phyloP scores from a whole-genome alignment of 2,329 filamentous ascomycete species.

The Neofusicoccum cordaticola region DNA sequence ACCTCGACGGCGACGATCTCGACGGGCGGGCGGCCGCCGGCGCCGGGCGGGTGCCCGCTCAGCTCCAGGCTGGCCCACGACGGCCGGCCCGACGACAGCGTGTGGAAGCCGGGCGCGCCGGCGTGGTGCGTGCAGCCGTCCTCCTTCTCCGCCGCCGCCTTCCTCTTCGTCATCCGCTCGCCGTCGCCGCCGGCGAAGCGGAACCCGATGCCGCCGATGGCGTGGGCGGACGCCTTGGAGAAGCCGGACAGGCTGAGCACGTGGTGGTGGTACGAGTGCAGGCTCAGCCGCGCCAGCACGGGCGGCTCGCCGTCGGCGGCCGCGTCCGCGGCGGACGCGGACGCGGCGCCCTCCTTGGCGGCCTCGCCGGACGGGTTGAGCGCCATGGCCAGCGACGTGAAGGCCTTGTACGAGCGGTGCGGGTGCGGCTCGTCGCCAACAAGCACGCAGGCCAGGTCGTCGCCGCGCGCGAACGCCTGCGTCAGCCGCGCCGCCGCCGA shows the following conservation, averaged over 20 bases:
- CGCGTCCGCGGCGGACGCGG: no score
- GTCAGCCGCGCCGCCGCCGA: conserved; percentile 17
- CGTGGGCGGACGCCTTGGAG: conserved; percentile 23
- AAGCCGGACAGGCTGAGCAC: conserved; percentile 19
- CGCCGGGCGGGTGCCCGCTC: conserved; percentile 13
- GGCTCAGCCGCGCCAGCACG: conserved; percentile 22
- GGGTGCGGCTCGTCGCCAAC: conserved; percentile 26
- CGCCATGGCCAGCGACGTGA: conserved; percentile 28
- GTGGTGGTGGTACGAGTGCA: conserved; percentile 26
- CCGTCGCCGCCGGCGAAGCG: conserved; percentile 7
- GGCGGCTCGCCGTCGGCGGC: conserved; percentile 17
- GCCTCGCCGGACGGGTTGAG: not conserved
- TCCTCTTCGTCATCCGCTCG: conserved; percentile 14
- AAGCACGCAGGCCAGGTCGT: conserved; percentile 28
- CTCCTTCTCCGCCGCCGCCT: not conserved
- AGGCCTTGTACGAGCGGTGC: conserved; percentile 26
- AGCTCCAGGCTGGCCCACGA: not conserved
- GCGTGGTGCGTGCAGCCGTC: conserved; percentile 26
- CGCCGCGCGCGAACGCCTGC: conserved; percentile 19
- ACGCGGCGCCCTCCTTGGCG: no score
- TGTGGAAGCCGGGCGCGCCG: conserved; percentile 19
- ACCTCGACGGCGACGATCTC: conserved; percentile 28
- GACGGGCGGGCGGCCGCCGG: conserved; percentile 11
- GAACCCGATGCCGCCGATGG: conserved; percentile 26
- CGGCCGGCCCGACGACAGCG: not conserved